Conservation (phyloP, 495 filamentous ascomycete species). For the Penicillium antarcticum region DNA sequence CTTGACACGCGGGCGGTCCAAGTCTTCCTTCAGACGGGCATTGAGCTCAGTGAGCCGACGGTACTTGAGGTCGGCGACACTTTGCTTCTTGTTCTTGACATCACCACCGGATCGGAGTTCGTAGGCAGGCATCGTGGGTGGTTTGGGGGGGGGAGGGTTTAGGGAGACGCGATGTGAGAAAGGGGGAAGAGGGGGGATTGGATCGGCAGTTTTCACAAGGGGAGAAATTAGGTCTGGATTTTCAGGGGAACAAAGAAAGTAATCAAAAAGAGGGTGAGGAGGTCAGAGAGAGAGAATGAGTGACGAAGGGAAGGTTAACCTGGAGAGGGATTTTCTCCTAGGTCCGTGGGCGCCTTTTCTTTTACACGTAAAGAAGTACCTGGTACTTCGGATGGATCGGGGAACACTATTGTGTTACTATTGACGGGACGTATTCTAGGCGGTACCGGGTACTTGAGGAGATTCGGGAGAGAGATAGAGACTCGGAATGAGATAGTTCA, state of each 20-base stretch:
- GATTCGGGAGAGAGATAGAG: not conserved
- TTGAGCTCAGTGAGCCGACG: constrained; percentile 95
- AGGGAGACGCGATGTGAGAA: constrained; percentile 7
- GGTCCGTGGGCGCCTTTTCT: constrained; percentile 10
- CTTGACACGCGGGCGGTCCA: constrained; percentile 90
- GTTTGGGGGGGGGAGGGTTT: not conserved
- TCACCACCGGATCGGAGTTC: constrained; percentile 57
- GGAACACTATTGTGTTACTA: not conserved
- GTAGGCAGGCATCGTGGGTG: constrained; percentile 47
- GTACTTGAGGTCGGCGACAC: constrained; percentile 96
- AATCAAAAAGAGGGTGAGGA: constrained; percentile 10
- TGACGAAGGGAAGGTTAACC: constrained; percentile 22
- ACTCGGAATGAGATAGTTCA: not conserved
- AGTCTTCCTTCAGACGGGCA: constrained; percentile 86
- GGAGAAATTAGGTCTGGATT: constrained; percentile 9
- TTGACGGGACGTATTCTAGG: too few relatives aligned
- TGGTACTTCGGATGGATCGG: constrained; percentile 4
- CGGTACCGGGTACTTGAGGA: not conserved
- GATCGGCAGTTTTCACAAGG: constrained; percentile 7
- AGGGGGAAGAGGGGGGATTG: constrained; percentile 5
- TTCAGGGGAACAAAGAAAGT: constrained; percentile 1
- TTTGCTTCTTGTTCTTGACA: constrained; percentile 97
- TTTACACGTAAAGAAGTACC: constrained; percentile 10
- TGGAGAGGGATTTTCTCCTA: constrained; percentile 24
- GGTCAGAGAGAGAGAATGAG: constrained; percentile 4